Base-by-base conservation (phyloP, 169 alveolate genomes). In the Plasmodium relictum region DNA sequence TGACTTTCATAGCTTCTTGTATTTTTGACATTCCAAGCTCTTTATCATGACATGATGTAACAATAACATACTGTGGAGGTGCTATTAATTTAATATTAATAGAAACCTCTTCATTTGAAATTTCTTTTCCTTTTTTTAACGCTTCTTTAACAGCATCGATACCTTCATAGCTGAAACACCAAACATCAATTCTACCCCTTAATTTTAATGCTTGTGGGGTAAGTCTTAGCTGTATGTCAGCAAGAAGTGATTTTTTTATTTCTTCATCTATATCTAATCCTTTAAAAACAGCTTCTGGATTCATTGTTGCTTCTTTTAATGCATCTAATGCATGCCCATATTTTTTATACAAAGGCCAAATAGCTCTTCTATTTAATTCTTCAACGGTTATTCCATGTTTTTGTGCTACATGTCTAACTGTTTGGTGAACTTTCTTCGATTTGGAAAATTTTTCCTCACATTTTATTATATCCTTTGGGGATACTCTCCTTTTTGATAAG, bases 71-170 rank as follows among this genome's bases (percentile, higher is more conserved):
- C 56, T 96, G 97, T 4, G 99, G 99, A 0, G 99, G 97, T 3
- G 98, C 97, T 73, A 97, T 96, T 85, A 97, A 83, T 90, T 96
- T 96, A 74, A 97, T 95, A 74, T 93, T 94, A 45, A 96, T 91
- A 65, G 92, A 68, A 62, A 92, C 88, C 48, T 90, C 92, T 8
- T 74, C 92, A 68, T 73, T 62, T 20, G 87, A 85, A 42, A 71
- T 73, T 41, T 76, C 89, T 22, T 88, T 90, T 68, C 92, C 95
- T 72, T 89, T 96, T 26, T 88, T 76, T 26, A 98, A 94, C 22
- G 99, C 98, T 44, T 85, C 96, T 92, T 97, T 96, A 58, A 98
- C 98, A n/a, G 99, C 99, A 86, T 98, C 99, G 44, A 98, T 96
- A 24, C 99, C 99, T 66, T 98, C 99, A 85, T 96, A 97, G 14